Evolutionary conservation across 1,284 basidiomycete genomes (phyloP).

Genomic region (Microbotryum violaceum): DNA sequence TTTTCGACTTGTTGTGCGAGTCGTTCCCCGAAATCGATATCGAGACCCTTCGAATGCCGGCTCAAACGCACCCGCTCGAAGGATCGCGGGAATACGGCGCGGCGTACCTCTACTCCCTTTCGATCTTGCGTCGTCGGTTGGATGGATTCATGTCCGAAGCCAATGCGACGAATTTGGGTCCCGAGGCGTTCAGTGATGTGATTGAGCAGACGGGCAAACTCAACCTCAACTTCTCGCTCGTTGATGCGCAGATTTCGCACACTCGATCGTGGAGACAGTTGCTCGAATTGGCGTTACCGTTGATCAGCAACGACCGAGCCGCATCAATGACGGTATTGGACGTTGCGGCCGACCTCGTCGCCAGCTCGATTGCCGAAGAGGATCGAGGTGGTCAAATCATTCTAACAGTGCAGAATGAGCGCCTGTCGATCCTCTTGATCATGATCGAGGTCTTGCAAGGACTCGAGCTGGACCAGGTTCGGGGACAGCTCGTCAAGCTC

Average conservation of each 20-base stretch:
- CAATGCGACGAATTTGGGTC: conserved; percentile 1
- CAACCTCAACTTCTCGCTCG: conserved; percentile 75
- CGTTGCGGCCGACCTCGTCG: conserved; percentile 54
- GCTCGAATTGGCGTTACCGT: conserved; percentile 57
- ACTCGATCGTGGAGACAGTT: conserved; percentile 71
- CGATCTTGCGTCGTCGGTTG: conserved; percentile 35
- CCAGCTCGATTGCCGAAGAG: conserved; percentile 61
- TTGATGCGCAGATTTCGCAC: conserved; percentile 66
- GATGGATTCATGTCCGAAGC: conserved; percentile 41
- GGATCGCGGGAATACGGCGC: conserved; percentile 69
- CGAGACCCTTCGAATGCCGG: conserved; percentile 50
- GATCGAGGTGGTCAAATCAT: conserved; percentile 72
- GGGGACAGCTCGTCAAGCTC: conserved; percentile 54
- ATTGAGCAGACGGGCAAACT: conserved; percentile 50
- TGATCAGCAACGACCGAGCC: conserved; percentile 53
- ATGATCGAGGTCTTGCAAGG: conserved; percentile 56
- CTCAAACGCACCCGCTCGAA: conserved; percentile 47
- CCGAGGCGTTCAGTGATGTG: conserved; percentile 33
- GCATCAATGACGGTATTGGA: conserved; percentile 54
- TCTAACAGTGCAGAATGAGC: conserved; percentile 66
- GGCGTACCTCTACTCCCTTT: conserved; percentile 58
- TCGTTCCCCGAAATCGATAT: conserved; percentile 40
- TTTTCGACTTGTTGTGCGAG: conserved; percentile 40
- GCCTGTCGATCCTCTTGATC: conserved; percentile 64
- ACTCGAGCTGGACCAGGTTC: conserved; percentile 10